Evolutionary conservation across 2,329 filamentous ascomycete species (phyloP), one percentile per base, ranked within the genome.

Genomic region (Aspergillus quadricinctus): DNA sequence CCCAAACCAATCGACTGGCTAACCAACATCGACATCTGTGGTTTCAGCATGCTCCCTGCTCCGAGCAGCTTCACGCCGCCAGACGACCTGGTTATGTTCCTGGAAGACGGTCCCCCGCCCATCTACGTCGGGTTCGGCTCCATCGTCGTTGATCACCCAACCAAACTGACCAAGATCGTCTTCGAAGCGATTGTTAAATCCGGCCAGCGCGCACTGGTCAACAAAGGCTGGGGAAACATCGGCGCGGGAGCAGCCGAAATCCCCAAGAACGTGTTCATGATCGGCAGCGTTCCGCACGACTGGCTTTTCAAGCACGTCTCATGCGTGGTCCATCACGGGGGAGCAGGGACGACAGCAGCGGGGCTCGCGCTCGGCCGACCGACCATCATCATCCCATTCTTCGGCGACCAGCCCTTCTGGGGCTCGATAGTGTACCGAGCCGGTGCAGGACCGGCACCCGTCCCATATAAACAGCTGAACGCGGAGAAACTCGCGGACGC

Each of bases 181-280:
- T 89, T 92, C 55, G 85, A 89, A 14, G 88, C 89, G 1, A 79
- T 92, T 2, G 76, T 79, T 52, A 78, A 81, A 9, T 80, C 86
- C 0, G 88, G 88, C 1, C 81, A 89, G n/a, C 81, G 91, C 55
- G 91, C 90, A 1, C 76, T 96, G 1, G 87, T 96, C 0, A 93
- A 90, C 0, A 92, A 93, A 67, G 92, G 91, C 17, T 96, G 91
- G 92, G 90, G 91, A 50, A 90, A 90, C 0, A 79, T 96, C 7
- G 91, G 90, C 29, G 88, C 84, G 0, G 88, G 91, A 64, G 78
- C 85, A 31, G 69, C 88, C 3, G 82, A 82, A 1, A 74, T 91
- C n/a, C 90, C 90, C 0, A 84, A 91, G 2, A 84, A 85, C 3
- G 85, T 95, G 1, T 90, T 89, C 68, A 90, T 95, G 84, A 79